A percentile compares a stretch with the other conserved stretches of the same genome.
Conservation (phyloP, 768 basidiomycete species). For the Podaxis sp. region DNA sequence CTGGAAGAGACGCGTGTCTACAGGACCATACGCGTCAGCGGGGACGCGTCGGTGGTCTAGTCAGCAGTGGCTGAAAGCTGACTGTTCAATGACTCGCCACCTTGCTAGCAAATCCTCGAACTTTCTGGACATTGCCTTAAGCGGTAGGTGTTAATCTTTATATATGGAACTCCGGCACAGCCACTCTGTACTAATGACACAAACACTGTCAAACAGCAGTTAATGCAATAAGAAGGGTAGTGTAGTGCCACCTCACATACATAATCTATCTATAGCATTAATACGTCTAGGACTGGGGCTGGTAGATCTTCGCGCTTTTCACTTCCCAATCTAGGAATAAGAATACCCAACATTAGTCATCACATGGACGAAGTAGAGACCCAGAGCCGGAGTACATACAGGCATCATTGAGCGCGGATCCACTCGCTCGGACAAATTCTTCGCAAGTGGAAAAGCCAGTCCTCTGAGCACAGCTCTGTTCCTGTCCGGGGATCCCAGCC, state of each 20-base stretch:
- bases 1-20: background rate
- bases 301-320: constrained; percentile 69
- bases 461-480: constrained; percentile 75
- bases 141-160: background rate
- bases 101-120: background rate
- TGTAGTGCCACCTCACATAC: background rate
- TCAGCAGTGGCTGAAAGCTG: background rate
- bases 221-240: background rate
- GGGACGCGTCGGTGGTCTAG: constrained; percentile 3
- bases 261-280: background rate
- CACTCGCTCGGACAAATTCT: constrained; percentile 69
- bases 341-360: background rate
- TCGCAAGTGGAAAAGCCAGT: constrained; percentile 83
- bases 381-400: constrained; percentile 47
- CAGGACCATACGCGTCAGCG: constrained; percentile 2
- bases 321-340: constrained; percentile 72
- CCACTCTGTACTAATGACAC: background rate
- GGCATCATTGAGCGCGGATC: constrained; percentile 67
- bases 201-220: background rate
- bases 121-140: constrained; percentile 10
- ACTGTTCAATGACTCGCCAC: background rate
- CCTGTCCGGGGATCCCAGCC: constrained; percentile 78
- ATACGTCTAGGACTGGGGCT: constrained; percentile 20
- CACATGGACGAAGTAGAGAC: background rate
- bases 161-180: background rate